Evolutionary conservation across 169 alveolate species (phyloP).

Genomic region (Plasmodium gonderi): DNA sequence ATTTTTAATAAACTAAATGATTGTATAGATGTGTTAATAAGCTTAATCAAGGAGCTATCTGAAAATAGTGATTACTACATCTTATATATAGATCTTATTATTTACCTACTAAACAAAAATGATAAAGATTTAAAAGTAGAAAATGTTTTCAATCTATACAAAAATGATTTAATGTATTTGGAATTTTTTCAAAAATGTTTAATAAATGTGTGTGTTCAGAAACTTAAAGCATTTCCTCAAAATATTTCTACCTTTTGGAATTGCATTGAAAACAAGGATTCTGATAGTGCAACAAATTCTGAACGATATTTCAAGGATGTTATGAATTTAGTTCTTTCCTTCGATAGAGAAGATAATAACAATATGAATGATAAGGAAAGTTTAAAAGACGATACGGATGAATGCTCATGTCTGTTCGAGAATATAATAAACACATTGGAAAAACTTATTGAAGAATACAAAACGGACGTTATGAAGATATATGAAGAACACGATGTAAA

Average conservation of each 20-base stretch:
- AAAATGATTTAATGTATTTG: slow-evolving; percentile 54
- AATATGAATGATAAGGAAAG: neutral
- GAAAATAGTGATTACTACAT: slow-evolving; percentile 55
- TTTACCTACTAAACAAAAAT: slow-evolving; percentile 14
- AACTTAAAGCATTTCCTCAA: slow-evolving; percentile 8
- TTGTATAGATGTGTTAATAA: neutral
- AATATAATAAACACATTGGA: slow-evolving; percentile 9
- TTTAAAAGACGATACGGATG: neutral
- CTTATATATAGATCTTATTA: slow-evolving; percentile 37
- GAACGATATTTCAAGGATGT: neutral
- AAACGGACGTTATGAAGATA: slow-evolving; percentile 5
- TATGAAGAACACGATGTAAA: neutral
- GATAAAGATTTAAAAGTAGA: neutral
- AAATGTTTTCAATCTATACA: slow-evolving; percentile 12
- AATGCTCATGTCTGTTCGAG: neutral
- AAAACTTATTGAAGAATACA: neutral
- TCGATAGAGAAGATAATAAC: neutral
- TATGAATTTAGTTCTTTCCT: neutral
- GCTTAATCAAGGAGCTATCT: slow-evolving; percentile 21
- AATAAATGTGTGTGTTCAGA: neutral
- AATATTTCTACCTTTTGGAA: slow-evolving; percentile 18
- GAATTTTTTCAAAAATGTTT: slow-evolving; percentile 52
- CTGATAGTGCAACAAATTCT: neutral
- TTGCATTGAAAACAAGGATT: neutral
- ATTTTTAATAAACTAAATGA: slow-evolving; percentile 13